These are phyloP conservation scores for Neofusicoccum ribis DNA, from an alignment of 2,329 filamentous ascomycete species.

Conservation along the genomic window DNA sequence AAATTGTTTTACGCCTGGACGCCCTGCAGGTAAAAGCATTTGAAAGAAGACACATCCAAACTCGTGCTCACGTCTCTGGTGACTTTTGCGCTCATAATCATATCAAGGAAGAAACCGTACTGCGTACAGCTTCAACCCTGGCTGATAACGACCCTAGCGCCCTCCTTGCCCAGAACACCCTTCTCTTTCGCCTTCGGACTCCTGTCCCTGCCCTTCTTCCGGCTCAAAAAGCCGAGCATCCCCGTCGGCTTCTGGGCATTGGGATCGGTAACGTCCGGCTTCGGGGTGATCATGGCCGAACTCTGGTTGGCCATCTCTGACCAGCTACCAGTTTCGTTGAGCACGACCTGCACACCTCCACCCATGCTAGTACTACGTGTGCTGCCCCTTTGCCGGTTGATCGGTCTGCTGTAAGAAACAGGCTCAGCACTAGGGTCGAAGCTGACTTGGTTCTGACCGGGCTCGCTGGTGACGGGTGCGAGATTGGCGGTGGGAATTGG, in stretches of 20 bases:
- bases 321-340: constrained; percentile 89
- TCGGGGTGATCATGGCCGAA: constrained; percentile 68
- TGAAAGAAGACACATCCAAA: constrained; percentile 16
- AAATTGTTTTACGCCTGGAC: constrained; percentile 16
- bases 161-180: constrained; percentile 92
- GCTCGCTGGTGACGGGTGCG: constrained; percentile 26
- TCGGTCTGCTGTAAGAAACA: constrained; percentile 39
- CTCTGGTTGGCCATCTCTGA: constrained; percentile 85
- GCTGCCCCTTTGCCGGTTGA: constrained; percentile 56
- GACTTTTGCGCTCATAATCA: constrained; percentile 4
- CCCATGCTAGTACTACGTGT: constrained; percentile 74
- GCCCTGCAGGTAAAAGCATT: constrained; percentile 17
- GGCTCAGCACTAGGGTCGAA: constrained; percentile 27
- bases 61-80: constrained; percentile 14
- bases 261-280: constrained; percentile 25
- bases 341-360: constrained; percentile 85
- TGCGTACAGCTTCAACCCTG: constrained; percentile 33
- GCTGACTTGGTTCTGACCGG: constrained; percentile 25
- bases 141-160: constrained; percentile 65
- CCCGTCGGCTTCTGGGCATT: constrained; percentile 61
- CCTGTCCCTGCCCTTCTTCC: constrained; percentile 86
- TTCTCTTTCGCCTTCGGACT: constrained; percentile 94
- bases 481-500: constrained; percentile 39
- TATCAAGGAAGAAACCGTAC: neutral
- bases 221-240: constrained; percentile 84